These are phyloP conservation scores for Colletotrichum eremochloae DNA, from an alignment of 2,329 filamentous ascomycete species.

Conservation along the genomic window DNA sequence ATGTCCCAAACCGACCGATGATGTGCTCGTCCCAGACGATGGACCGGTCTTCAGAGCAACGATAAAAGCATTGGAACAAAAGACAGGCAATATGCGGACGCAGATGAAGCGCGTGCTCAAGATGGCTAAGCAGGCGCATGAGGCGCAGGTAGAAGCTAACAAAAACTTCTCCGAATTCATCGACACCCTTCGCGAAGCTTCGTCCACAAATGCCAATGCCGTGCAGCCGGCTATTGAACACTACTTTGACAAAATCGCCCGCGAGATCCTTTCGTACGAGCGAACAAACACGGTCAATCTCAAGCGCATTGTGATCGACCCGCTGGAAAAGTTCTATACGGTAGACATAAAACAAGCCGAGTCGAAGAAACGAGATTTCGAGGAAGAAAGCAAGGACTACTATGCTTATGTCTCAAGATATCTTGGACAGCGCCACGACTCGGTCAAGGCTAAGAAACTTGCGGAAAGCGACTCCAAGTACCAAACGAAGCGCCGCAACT, in stretches of 20 bases:
- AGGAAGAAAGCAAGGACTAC: conserved; percentile 98
- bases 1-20: conserved; percentile 86
- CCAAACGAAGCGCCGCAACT: conserved; percentile 91
- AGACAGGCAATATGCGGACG: conserved; percentile 91
- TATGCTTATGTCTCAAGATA: conserved; percentile 96
- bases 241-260: conserved; percentile 97
- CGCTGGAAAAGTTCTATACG: conserved; percentile 90
- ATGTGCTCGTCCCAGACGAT: conserved; percentile 88
- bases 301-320: conserved; percentile 95
- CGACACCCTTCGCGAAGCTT: conserved; percentile 87
- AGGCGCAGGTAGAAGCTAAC: conserved; percentile 86
- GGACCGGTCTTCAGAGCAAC: conserved; percentile 96
- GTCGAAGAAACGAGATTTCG: conserved; percentile 96
- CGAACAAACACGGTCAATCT: conserved; percentile 85
- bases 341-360: conserved; percentile 98
- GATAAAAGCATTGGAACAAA: conserved; percentile 95
- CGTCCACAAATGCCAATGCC: conserved; percentile 91
- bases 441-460: conserved; percentile 96
- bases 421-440: conserved; percentile 95
- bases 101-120: conserved; percentile 98
- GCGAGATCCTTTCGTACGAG: conserved; percentile 90
- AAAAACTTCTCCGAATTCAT: conserved; percentile 87
- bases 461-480: conserved; percentile 97
- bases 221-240: conserved; percentile 98
- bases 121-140: conserved; percentile 89